Evolutionary conservation across 163 green algal species (phyloP), one percentile per base, ranked within the genome.

Genomic region (Coccomyxa subellipsoidea): DNA sequence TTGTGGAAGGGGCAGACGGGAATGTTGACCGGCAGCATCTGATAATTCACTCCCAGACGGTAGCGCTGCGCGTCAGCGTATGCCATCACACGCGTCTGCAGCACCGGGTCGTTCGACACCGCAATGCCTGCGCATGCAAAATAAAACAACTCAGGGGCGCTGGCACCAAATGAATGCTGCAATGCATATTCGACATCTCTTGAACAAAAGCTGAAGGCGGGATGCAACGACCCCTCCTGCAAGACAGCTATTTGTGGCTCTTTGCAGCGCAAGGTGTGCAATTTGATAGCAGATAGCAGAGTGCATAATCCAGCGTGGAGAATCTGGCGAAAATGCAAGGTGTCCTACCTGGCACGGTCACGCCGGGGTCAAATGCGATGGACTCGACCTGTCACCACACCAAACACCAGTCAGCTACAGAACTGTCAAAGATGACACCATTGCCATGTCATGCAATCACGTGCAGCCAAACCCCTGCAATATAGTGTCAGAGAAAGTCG

Each of bases 31-130:
- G 40, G 40, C 77, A 81, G 37, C 47, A 54, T 10, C 38, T 47
- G 38, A 34, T 40, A 73, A 25, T 70, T 80, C 36, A 77, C 54
- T 23, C 78, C 78, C 78, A 82, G 78, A 10, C 78, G 38, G 78
- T 82, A 82, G 25, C 78, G 32, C 54, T 82, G 78, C 29, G 78
- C 31, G 59, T 82, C 78, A 15, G 78, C 35, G 86, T 98, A 99
- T 38, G 85, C 93, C 70, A 91, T 88, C 54, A 92, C 84, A 76
- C 89, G 92, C 39, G 95, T 95, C 90, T 99, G 95, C 81, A 99
- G 89, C 86, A 99, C 85, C 90, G 98, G 98, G 92, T 99, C 95
- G 54, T 99, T 94, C n/a, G 82, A 93, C 93, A 97, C 96, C 54
- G 69, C 77, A 54, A 98, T 94, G 76, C 94, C 92, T 92, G 83